Conservation (phyloP, 345 rosid genomes). For the Passiflora organensis region DNA sequence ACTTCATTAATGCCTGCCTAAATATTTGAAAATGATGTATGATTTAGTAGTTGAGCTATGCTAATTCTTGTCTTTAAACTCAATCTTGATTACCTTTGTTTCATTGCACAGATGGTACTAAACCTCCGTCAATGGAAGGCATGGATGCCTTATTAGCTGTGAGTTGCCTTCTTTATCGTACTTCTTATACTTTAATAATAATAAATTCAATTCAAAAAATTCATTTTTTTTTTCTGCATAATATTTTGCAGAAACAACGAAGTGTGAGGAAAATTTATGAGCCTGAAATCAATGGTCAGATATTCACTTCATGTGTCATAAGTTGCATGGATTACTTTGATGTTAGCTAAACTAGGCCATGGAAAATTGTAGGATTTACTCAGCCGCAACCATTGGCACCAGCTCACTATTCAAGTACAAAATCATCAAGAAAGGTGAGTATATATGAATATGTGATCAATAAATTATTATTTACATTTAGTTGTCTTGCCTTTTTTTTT, state of each 20-base stretch:
- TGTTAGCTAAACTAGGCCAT: conserved; percentile 2
- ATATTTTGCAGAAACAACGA: conserved; percentile 36
- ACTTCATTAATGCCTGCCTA: too few species aligned
- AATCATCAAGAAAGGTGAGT: conserved; percentile 59
- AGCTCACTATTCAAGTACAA: conserved; percentile 51
- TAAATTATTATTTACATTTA: too few species aligned
- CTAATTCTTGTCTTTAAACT: not conserved
- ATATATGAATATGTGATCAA: too few species aligned
- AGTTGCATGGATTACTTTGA: not conserved
- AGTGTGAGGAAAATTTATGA: conserved; percentile 17
- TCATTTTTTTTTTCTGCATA: conserved; percentile 8
- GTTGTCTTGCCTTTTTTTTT: not conserved
- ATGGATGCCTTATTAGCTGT: conserved; percentile 38
- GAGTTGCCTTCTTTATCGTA: conserved; percentile 17
- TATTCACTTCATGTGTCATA: conserved; percentile 3
- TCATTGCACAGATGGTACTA: conserved; percentile 42
- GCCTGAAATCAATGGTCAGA: conserved; percentile 49
- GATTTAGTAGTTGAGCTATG: not conserved
- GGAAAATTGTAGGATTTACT: conserved; percentile 37
- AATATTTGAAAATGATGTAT: too few species aligned
- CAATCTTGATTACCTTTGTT: not conserved
- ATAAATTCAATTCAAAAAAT: not conserved
- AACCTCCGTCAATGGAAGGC: conserved; percentile 71
- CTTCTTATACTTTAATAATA: not conserved
- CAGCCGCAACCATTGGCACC: conserved; percentile 30